These are phyloP conservation scores for Vaccinium vitisidaea DNA, from an alignment of 148 eudicot genomes.

Conservation along the genomic window DNA sequence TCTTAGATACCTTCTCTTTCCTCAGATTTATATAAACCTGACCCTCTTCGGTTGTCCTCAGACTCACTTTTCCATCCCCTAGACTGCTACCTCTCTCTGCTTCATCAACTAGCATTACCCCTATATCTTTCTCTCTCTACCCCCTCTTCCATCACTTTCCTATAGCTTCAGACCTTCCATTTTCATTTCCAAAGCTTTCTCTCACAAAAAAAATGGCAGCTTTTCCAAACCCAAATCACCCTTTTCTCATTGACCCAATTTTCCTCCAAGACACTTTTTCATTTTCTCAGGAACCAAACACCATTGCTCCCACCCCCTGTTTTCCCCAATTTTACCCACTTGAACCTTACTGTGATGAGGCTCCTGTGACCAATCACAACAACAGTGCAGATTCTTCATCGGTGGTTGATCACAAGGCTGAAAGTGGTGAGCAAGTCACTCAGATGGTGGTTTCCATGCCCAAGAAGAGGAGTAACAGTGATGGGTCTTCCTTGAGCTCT, in stretches of 20 bases:
- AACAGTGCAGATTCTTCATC: constrained; percentile 38
- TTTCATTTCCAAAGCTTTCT: constrained; percentile 10
- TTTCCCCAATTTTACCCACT: constrained; percentile 16
- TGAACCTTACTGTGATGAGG: constrained; percentile 10
- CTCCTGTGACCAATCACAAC: constrained; percentile 26
- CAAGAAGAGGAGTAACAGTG: constrained; percentile 36
- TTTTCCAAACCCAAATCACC: constrained; percentile 24
- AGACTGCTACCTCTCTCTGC: neutral
- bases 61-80: neutral
- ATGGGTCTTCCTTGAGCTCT: constrained; percentile 37
- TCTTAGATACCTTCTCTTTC: neutral
- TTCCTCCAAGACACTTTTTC: constrained; percentile 8
- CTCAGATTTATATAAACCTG: constrained; percentile 12
- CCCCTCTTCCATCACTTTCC: constrained; percentile 7
- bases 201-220: constrained; percentile 28
- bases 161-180: neutral
- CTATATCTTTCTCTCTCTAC: neutral
- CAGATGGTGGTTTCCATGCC: constrained; percentile 16
- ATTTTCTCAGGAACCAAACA: constrained; percentile 12
- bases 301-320: neutral
- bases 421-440: constrained; percentile 28
- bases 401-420: constrained; percentile 30
- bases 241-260: constrained; percentile 22
- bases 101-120: neutral
- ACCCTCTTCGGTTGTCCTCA: constrained; percentile 7